phyloP scores from a whole-genome alignment of 2,329 filamentous ascomycete species.

The Knoxdaviesia proteae region DNA sequence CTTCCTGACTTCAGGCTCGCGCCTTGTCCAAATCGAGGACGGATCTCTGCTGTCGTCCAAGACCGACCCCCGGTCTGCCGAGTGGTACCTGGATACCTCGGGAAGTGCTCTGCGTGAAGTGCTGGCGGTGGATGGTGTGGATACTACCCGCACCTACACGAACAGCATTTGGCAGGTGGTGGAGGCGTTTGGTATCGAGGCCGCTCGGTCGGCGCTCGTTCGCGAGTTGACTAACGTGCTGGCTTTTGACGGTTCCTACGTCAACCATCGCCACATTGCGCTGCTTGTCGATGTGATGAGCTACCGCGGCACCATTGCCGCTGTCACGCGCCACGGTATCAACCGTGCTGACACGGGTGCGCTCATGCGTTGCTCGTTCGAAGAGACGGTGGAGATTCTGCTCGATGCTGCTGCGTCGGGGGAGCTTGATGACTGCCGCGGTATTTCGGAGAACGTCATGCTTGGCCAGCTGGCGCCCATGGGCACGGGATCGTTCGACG shows the following conservation, averaged over 20 bases:
- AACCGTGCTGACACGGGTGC: conserved; percentile 96
- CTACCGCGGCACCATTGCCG: conserved; percentile 79
- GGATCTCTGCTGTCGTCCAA: conserved; percentile 58
- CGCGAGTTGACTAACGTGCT: conserved; percentile 80
- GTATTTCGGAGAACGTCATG: conserved; percentile 98
- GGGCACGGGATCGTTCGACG: conserved; percentile 89
- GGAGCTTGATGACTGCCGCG: conserved; percentile 91
- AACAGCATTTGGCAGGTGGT: conserved; percentile 94
- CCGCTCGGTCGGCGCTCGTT: conserved; percentile 67
- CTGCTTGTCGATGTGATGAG: conserved; percentile 97
- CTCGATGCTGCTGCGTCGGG: conserved; percentile 87
- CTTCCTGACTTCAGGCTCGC: conserved; percentile 70
- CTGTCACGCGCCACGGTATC: conserved; percentile 94
- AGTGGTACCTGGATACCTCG: conserved; percentile 92
- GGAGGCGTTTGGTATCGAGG: conserved; percentile 90
- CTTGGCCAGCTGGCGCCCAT: conserved; percentile 91
- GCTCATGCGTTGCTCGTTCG: conserved; percentile 97
- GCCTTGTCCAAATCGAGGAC: conserved; percentile 43
- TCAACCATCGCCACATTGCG: conserved; percentile 94
- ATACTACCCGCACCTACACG: conserved; percentile 68
- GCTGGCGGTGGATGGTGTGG: conserved; percentile 70
- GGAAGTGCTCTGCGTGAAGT: conserved; percentile 75
- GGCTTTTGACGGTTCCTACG: conserved; percentile 96
- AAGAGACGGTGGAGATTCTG: conserved; percentile 96
- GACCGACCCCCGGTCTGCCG: conserved; percentile 54